Conservation (phyloP, 78 protist genomes). For the Cavenderia fasciculata region DNA sequence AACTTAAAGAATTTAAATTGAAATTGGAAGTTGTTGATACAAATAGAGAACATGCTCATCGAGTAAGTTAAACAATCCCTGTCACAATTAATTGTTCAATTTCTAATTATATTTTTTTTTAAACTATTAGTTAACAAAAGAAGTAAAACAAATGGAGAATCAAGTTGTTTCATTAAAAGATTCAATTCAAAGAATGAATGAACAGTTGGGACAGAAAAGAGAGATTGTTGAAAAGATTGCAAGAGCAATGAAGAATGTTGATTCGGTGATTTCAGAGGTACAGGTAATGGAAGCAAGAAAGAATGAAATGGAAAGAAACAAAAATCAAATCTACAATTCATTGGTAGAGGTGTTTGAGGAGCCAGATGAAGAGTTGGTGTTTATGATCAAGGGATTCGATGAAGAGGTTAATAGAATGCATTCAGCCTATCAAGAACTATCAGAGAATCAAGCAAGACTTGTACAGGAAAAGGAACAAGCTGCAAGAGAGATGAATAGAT, state of each 20-base stretch:
- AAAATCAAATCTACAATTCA: neutral
- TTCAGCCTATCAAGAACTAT: constrained; percentile 4
- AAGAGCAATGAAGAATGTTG: neutral
- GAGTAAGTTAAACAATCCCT: neutral
- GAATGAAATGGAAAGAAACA: constrained; percentile 38
- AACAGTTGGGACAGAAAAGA: constrained; percentile 3
- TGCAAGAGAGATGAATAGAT: neutral
- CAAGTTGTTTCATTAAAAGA: neutral
- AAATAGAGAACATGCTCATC: constrained; percentile 12
- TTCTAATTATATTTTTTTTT: neutral
- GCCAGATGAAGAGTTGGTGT: constrained; percentile 39
- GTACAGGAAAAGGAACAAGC: neutral
- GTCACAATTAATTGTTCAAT: no score
- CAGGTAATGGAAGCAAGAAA: constrained; percentile 8
- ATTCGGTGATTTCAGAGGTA: neutral
- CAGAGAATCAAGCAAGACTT: constrained; percentile 7
- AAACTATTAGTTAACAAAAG: neutral
- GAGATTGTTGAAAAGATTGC: neutral
- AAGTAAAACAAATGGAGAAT: neutral
- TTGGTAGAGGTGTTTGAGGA: constrained; percentile 13
- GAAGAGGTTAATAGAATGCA: constrained; percentile 14
- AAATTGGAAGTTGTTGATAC: constrained; percentile 28
- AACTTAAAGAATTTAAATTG: constrained; percentile 42
- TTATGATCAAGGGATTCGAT: constrained; percentile 20
- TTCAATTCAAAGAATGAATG: neutral